Evolutionary conservation across 1,284 basidiomycete genomes (phyloP).

Genomic region (Irpex sp.): DNA sequence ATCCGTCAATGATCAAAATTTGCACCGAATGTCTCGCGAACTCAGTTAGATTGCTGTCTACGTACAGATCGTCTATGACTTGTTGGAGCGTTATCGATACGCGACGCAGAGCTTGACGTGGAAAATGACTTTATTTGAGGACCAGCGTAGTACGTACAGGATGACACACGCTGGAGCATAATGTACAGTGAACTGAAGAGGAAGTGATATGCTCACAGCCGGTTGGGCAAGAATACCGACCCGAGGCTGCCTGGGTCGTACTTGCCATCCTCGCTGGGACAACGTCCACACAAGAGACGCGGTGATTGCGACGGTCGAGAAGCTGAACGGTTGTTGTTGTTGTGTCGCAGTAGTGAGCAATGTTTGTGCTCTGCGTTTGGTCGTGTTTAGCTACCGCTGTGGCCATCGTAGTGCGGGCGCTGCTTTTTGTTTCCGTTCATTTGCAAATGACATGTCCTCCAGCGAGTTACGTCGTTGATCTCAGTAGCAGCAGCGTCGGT

Average conservation of each 20-base stretch:
- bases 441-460: background rate
- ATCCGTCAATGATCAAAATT: background rate
- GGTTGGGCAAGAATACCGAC: background rate
- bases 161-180: too few relatives aligned
- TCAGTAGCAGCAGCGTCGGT: background rate
- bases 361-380: background rate
- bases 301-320: background rate
- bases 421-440: background rate
- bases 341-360: background rate
- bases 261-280: constrained; percentile 2
- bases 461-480: too few relatives aligned
- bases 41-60: background rate
- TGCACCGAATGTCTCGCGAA: background rate
- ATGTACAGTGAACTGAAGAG: too few relatives aligned
- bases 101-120: background rate
- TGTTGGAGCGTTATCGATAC: too few relatives aligned
- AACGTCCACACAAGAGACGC: background rate
- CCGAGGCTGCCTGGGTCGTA: background rate
- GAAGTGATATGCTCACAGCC: too few relatives aligned
- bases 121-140: background rate
- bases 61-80: background rate
- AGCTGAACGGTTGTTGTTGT: background rate
- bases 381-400: background rate
- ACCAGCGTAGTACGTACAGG: background rate
- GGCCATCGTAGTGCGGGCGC: background rate